Evolutionary conservation across 1,284 basidiomycete genomes (phyloP).

Genomic region (Lignosus rhinocerotis): DNA sequence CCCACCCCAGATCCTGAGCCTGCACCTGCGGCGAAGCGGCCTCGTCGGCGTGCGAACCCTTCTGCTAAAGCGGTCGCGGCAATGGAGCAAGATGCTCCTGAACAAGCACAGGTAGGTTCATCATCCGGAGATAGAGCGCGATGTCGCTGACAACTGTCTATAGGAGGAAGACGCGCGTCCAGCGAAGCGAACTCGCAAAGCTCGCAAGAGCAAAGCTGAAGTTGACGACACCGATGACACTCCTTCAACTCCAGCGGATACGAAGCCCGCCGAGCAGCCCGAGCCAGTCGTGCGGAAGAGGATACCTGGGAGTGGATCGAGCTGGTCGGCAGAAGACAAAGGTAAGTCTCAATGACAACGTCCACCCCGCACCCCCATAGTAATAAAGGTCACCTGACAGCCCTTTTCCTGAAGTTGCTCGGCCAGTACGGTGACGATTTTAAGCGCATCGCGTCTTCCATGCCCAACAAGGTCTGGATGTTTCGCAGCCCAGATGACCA

Average conservation of each 20-base stretch:
- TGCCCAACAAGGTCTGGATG: conserved; percentile 67
- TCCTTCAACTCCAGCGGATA: conserved; percentile 21
- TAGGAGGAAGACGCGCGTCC: conserved; percentile 32
- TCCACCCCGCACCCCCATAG: conserved; percentile 42
- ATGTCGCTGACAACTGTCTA: background rate
- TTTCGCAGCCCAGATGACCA: background rate
- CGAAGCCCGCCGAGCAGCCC: conserved; percentile 33
- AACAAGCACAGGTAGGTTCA: conserved; percentile 38
- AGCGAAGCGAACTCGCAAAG: conserved; percentile 34
- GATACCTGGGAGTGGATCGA: conserved; percentile 29
- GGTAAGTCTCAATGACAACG: conserved; percentile 39
- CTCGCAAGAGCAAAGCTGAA: conserved; percentile 31
- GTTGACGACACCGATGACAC: conserved; percentile 27
- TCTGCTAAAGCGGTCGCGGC: conserved; percentile 30
- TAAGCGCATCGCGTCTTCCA: conserved; percentile 69
- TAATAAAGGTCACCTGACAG: conserved; percentile 43
- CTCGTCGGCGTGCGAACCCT: conserved; percentile 35
- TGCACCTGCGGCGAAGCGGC: conserved; percentile 42
- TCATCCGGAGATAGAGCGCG: background rate
- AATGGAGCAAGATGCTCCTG: conserved; percentile 31
- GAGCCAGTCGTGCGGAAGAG: conserved; percentile 39
- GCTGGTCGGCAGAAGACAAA: conserved; percentile 64
- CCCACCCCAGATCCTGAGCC: conserved; percentile 64
- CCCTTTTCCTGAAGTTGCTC: conserved; percentile 63
- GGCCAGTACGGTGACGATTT: conserved; percentile 74